Evolutionary conservation across 345 rosid species (phyloP).

Genomic region (Gynandropsis gynandra): DNA sequence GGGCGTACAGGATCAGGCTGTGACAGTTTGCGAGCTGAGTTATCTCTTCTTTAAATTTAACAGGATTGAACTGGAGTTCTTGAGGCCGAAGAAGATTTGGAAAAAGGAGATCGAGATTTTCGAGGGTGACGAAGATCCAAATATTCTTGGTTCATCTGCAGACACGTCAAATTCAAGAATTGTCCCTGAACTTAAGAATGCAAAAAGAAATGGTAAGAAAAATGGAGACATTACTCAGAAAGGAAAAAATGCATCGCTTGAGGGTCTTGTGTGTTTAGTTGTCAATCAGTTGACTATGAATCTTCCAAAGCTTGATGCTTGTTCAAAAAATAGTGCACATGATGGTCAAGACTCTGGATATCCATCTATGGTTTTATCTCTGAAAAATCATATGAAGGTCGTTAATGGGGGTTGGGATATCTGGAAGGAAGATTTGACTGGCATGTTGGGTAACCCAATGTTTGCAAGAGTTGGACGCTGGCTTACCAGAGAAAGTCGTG

Average conservation of each 20-base stretch:
- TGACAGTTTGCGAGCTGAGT: too few species aligned
- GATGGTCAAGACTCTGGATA: slow-evolving; percentile 16
- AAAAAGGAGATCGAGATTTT: slow-evolving; percentile 37
- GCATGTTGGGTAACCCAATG: slow-evolving; percentile 48
- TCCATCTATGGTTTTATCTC: slow-evolving; percentile 21
- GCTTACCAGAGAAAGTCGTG: slow-evolving; percentile 48
- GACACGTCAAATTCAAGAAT: slow-evolving; percentile 21
- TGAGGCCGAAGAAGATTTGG: slow-evolving; percentile 33
- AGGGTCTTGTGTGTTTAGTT: slow-evolving; percentile 41
- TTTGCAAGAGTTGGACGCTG: slow-evolving; percentile 80
- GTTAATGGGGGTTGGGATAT: slow-evolving; percentile 45
- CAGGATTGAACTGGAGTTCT: slow-evolving; percentile 36
- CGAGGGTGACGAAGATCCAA: slow-evolving; percentile 25
- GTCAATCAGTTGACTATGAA: slow-evolving; percentile 39
- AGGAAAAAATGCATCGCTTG: slow-evolving; percentile 32
- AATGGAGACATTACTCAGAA: slow-evolving; percentile 21
- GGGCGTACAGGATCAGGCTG: too few species aligned
- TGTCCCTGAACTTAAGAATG: slow-evolving; percentile 28
- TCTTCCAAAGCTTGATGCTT: slow-evolving; percentile 44
- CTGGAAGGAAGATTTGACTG: slow-evolving; percentile 47
- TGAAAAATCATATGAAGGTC: slow-evolving; percentile 39
- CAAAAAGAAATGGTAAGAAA: background rate
- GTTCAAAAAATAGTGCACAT: slow-evolving; percentile 22
- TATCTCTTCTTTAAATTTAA: too few species aligned
- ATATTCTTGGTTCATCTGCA: slow-evolving; percentile 10